These are phyloP conservation scores for Lathyrus oleraceus DNA, from an alignment of 306 rosid genomes.

Conservation along the genomic window DNA sequence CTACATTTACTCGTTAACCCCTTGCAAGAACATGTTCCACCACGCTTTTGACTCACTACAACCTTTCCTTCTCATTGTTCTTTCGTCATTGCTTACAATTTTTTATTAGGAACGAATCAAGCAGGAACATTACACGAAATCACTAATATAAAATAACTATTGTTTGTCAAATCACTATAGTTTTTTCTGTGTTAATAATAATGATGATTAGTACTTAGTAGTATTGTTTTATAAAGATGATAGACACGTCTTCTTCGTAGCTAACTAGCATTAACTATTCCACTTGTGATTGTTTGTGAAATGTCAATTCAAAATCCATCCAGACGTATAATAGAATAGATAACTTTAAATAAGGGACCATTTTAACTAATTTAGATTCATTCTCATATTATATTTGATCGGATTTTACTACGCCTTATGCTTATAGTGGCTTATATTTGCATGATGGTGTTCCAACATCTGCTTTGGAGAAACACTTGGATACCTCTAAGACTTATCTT, in stretches of 20 bases:
- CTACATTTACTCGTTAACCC: background rate
- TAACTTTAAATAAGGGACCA: background rate
- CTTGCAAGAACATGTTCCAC: background rate
- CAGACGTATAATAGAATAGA: background rate
- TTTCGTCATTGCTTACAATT: background rate
- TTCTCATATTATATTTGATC: too few species aligned
- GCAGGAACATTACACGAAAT: background rate
- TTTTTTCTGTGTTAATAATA: background rate
- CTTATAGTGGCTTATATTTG: too few species aligned
- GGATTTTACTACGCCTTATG: too few species aligned
- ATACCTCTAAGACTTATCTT: too few species aligned
- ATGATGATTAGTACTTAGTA: background rate
- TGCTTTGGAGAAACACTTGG: too few species aligned
- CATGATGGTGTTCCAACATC: too few species aligned
- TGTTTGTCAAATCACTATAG: background rate
- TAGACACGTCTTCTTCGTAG: background rate
- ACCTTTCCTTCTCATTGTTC: background rate
- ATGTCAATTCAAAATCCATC: conserved; percentile 7
- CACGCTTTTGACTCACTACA: background rate
- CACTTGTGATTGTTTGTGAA: background rate
- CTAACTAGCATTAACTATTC: background rate
- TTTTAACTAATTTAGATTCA: background rate
- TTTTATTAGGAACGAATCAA: background rate
- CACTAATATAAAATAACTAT: background rate
- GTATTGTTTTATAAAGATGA: background rate